Percentiles rank a stretch among this genome's conserved stretches.
Evolutionary conservation across 345 rosid genomes (phyloP).

Genomic region (Eucalyptus cloeziana): DNA sequence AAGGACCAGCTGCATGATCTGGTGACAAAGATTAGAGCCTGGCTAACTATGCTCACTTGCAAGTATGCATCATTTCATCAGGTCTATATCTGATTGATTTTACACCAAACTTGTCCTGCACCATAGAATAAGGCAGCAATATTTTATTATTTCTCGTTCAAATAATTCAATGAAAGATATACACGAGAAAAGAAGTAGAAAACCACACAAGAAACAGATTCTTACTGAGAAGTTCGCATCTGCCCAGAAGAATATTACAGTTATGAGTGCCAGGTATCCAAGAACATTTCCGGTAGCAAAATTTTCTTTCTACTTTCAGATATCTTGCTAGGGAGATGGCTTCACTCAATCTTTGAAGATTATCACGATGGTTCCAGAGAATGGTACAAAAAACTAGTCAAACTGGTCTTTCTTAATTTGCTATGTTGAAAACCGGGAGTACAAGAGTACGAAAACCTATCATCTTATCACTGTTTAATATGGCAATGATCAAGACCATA

Average conservation of each 20-base stretch:
- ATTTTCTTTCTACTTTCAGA: conserved; percentile 76
- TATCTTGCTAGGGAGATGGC: conserved; percentile 78
- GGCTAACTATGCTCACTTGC: conserved; percentile 83
- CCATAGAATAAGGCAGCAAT: too few relatives aligned
- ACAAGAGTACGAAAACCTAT: neutral
- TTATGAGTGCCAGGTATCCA: conserved; percentile 52
- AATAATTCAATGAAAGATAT: too few relatives aligned
- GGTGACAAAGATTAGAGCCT: conserved; percentile 81
- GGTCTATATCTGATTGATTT: too few relatives aligned
- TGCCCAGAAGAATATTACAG: too few relatives aligned
- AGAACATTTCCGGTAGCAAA: conserved; percentile 75
- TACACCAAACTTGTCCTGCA: too few relatives aligned
- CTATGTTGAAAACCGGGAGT: neutral
- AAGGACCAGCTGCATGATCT: conserved; percentile 87
- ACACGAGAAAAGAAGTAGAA: too few relatives aligned
- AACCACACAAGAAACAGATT: too few relatives aligned
- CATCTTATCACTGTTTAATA: conserved; percentile 70
- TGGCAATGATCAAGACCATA: conserved; percentile 86
- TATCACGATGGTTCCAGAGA: conserved; percentile 78
- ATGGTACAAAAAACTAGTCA: neutral
- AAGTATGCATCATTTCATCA: conserved; percentile 12
- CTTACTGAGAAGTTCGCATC: conserved; percentile 14
- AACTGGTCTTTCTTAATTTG: neutral
- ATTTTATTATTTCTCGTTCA: too few relatives aligned
- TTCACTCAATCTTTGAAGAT: conserved; percentile 72